Evolutionary conservation across 768 basidiomycete genomes (phyloP), one percentile per base, ranked within the genome.

Genomic region (Tulasnella sp.): DNA sequence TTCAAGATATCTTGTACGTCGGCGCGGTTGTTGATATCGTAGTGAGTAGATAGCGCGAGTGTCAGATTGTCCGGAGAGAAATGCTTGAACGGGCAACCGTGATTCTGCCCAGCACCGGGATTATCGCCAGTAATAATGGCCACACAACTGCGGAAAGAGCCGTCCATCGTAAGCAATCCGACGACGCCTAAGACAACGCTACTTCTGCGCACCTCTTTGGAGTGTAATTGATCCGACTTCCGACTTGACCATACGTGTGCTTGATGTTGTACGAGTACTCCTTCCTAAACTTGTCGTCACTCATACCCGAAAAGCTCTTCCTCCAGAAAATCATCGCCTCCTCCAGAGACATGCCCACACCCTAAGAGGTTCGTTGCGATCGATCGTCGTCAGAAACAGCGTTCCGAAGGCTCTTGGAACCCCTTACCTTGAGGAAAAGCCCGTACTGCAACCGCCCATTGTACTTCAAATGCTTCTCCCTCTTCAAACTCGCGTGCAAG

Each of bases 181-280:
- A 61, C 5, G n/a, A 73, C 20, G 35, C 76, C 23, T 18, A 23
- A 18, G 18, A 76, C 2, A 29, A 42, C 35, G 18, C 37, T 13
- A 70, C 32, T 46, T 3, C 15, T 5, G 18, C 16, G 40, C 32
- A 81, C 86, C 69, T 96, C 85, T 92, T 94, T 0, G 98, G 95
- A 1, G 94, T 88, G 83, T 99, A 99, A 82, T 98, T 98, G 55
- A 92, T 93, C 67, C 97, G 90, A 84, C 92, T 94, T 13, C 98
- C 98, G 83, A 99, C 98, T 74, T 98, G 85, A 48, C 98, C 98
- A 82, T 91, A 99, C 5, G 91, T 91, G 83, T 99, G 98, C 69
- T 97, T 91, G 81, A 99, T 96, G 81, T 99, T 99, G 84, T 99
- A 99, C 81, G 90, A 92, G 88, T 98, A 92, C 83, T 98, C 93